Conservation (phyloP, 257 asterid species). For the Avicennia marina region DNA sequence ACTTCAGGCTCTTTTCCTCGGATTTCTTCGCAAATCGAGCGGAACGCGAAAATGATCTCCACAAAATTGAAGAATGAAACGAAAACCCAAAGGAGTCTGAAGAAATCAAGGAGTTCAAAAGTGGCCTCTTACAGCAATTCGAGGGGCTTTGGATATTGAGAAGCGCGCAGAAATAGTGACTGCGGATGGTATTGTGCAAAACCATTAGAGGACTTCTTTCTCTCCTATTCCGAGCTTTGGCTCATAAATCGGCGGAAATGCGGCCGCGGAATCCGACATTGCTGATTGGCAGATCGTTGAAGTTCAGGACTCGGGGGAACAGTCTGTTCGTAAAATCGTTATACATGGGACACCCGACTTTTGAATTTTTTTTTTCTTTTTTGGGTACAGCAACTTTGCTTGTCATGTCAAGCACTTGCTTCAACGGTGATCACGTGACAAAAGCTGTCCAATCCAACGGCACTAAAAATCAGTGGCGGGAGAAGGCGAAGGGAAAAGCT, state of each 20-base stretch:
- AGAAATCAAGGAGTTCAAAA: conserved; percentile 6
- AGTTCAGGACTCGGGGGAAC: background rate
- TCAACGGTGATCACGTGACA: too few relatives aligned
- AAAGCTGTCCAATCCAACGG: too few relatives aligned
- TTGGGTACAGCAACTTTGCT: too few relatives aligned
- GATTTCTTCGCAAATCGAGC: conserved; percentile 21
- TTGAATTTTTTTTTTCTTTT: too few relatives aligned
- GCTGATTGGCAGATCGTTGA: background rate
- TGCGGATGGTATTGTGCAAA: conserved; percentile 25
- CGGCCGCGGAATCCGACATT: background rate
- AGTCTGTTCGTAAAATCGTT: too few relatives aligned
- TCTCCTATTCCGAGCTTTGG: background rate
- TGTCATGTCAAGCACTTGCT: too few relatives aligned
- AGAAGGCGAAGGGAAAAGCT: conserved; percentile 5
- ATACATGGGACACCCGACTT: too few relatives aligned
- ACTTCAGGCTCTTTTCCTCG: conserved; percentile 13
- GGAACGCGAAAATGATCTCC: conserved; percentile 35
- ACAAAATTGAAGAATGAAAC: conserved; percentile 15
- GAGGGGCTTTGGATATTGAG: conserved; percentile 26
- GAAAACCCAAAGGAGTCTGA: conserved; percentile 10
- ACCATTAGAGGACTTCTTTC: conserved; percentile 25
- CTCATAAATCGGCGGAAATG: background rate
- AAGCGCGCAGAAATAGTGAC: conserved; percentile 4
- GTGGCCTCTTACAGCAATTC: conserved; percentile 10
- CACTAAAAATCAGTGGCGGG: too few relatives aligned